Evolutionary conservation across 768 basidiomycete genomes (phyloP), one percentile per base, ranked within the genome.

Genomic region (Panaeolus papilionaceus): DNA sequence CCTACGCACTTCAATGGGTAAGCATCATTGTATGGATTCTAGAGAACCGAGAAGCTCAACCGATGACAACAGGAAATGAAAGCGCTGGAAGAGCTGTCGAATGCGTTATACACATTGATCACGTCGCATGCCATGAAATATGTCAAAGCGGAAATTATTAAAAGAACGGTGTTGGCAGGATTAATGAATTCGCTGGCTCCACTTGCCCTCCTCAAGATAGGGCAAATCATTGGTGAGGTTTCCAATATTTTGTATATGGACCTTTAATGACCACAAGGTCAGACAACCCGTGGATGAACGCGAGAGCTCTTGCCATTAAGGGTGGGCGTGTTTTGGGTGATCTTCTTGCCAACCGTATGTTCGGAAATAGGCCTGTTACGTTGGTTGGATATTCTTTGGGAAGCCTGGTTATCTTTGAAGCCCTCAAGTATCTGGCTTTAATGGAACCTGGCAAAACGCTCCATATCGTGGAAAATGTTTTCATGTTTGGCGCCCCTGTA

Each of bases 281-380:
- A 87, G 87, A 88, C 75, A 88, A 88, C 72, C 86, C 87, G 2
- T 88, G 86, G 86, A 84, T 84, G 83, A 86, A 85, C 71, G 80
- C 86, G 11, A 81, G 79, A 67, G 81, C 85, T n/a, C 79, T 83
- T 16, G 85, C 86, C 1, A 69, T 79, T 64, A 88, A 88, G 71
- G 79, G 86, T 20, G 88, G 87, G 14, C 82, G 79, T 12, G 86
- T 89, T 18, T 75, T 89, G 47, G 87, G 84, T 23, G 83, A 82
- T 38, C 79, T 87, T 23, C 78, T 88, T 18, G 77, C 78, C 7
- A 78, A 85, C 63, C 81, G 83, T 42, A 84, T 83, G 11, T 84
- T 88, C 66, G 87, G 87, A 33, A 83, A 79, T 67, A 82, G 87
- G 11, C 88, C 88, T 12, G 76, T 87, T 63, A 85, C 84, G 1